Evolutionary conservation across 805 yeast genomes (phyloP).

Genomic region (Candida piceae): DNA sequence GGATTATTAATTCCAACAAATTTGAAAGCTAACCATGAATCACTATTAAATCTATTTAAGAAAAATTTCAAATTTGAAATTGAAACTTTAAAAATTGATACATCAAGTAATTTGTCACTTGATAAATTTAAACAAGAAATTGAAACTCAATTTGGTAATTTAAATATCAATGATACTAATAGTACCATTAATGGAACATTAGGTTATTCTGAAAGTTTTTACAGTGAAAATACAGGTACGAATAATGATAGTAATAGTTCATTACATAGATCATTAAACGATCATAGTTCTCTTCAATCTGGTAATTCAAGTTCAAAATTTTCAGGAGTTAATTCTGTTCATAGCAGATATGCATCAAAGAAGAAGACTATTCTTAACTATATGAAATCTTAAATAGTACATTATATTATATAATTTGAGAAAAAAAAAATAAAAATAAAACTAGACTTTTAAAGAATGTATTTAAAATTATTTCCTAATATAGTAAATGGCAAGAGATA

Average conservation of each 20-base stretch:
- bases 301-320: constrained; percentile 14
- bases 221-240: constrained; percentile 4
- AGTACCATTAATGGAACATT: neutral
- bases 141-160: neutral
- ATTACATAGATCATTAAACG: constrained; percentile 8
- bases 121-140: constrained; percentile 6
- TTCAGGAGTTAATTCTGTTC: constrained; percentile 8
- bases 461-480: too few species aligned
- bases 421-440: too few species aligned
- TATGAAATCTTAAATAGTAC: too few species aligned
- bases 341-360: constrained; percentile 4
- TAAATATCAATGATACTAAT: neutral
- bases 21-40: constrained; percentile 61
- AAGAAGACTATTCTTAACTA: constrained; percentile 11
- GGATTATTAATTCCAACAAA: constrained; percentile 53
- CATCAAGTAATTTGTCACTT: constrained; percentile 17
- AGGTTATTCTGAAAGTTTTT: constrained; percentile 4
- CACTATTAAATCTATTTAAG: constrained; percentile 56
- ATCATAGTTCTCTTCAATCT: constrained; percentile 14
- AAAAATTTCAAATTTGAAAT: constrained; percentile 70
- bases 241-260: constrained; percentile 2
- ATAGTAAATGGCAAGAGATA: too few species aligned
- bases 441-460: too few species aligned
- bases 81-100: constrained; percentile 31
- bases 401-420: too few species aligned